Percentiles rank a stretch among this genome's conserved stretches.
phyloP scores from a whole-genome alignment of 306 rosid genomes.

The Herpetospermum pedunculosum region DNA sequence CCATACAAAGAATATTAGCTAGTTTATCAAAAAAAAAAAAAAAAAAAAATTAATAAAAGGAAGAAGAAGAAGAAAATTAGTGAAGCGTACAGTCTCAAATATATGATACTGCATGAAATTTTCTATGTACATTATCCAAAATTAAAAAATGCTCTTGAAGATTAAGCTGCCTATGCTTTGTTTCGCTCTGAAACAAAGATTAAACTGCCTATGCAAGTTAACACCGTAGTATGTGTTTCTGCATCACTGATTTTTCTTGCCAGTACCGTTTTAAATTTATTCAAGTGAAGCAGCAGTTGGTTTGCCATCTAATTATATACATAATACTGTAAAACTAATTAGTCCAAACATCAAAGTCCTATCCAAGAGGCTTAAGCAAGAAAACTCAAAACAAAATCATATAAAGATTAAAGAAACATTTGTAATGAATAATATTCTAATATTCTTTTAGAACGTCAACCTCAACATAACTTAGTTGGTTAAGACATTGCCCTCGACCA shows the following conservation, averaged over 20 bases:
- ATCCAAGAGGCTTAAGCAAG: not conserved
- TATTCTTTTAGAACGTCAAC: not conserved
- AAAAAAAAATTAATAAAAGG: too few relatives aligned
- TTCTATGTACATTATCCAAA: not conserved
- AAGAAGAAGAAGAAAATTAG: not conserved
- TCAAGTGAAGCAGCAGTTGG: not conserved
- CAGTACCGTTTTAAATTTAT: not conserved
- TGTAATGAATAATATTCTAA: not conserved
- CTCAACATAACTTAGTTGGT: too few relatives aligned
- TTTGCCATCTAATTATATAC: not conserved
- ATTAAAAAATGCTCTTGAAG: not conserved
- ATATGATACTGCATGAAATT: not conserved
- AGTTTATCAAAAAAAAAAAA: too few relatives aligned
- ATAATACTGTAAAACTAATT: not conserved
- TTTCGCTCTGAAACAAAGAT: too few relatives aligned
- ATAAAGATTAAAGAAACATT: not conserved
- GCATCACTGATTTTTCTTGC: not conserved
- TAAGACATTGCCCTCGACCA: too few relatives aligned
- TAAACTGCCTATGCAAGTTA: not conserved
- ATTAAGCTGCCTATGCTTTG: not conserved
- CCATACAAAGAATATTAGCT: not conserved
- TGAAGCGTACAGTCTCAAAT: not conserved
- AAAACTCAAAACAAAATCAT: not conserved
- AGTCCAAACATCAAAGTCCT: not conserved
- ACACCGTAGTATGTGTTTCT: not conserved